Conservation (phyloP, 805 yeast genomes). For the Citeromyces matritensis region DNA sequence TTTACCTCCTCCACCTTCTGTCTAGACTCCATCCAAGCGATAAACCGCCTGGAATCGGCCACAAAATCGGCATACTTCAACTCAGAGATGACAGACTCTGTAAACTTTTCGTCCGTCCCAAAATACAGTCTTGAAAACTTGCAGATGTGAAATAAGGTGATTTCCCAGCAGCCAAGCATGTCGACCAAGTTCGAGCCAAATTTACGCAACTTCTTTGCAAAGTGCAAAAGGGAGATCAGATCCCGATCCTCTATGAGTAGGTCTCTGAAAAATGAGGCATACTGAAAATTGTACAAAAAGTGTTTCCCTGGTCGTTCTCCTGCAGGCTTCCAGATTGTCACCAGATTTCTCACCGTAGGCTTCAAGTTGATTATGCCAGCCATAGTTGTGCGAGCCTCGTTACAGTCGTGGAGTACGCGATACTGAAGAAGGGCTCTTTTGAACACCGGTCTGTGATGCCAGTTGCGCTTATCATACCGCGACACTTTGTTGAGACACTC, state of each 20-base stretch:
- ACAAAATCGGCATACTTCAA: constrained; percentile 28
- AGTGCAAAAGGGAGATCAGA: constrained; percentile 36
- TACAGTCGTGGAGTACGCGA: constrained; percentile 35
- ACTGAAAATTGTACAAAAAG: constrained; percentile 60
- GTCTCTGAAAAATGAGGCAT: constrained; percentile 47
- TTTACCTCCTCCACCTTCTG: constrained; percentile 16
- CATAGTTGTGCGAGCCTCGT: constrained; percentile 51
- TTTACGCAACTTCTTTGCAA: constrained; percentile 65
- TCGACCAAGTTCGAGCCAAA: constrained; percentile 65
- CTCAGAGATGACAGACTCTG: constrained; percentile 35
- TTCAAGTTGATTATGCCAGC: constrained; percentile 46
- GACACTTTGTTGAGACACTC: constrained; percentile 29
- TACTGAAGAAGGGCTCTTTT: constrained; percentile 49
- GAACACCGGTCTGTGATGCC: constrained; percentile 84
- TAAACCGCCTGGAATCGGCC: constrained; percentile 17
- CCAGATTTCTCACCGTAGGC: constrained; percentile 52
- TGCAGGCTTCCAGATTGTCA: constrained; percentile 90
- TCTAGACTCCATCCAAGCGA: constrained; percentile 7
- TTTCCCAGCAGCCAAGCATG: constrained; percentile 53
- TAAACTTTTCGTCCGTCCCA: constrained; percentile 24
- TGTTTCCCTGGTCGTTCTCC: constrained; percentile 87
- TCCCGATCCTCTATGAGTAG: constrained; percentile 39
- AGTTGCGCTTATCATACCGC: constrained; percentile 59
- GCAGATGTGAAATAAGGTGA: constrained; percentile 34
- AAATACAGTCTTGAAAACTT: constrained; percentile 29